Conservation (phyloP, 225 moss, liverwort and hornwort species). For the Neckera pumila region DNA sequence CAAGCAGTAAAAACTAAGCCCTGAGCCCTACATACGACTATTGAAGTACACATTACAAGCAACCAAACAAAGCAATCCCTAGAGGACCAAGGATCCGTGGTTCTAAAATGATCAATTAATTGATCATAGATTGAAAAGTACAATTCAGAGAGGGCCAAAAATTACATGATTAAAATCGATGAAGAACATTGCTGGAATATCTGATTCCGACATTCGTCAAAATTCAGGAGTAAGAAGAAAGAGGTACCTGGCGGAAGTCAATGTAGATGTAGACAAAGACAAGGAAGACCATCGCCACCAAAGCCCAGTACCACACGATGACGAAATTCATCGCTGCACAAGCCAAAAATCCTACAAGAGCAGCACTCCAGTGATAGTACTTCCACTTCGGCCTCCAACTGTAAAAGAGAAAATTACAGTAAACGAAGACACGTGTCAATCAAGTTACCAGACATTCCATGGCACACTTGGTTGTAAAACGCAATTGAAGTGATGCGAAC, state of each 20-base stretch:
- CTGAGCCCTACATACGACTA: background rate
- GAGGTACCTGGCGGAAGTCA: constrained; percentile 75
- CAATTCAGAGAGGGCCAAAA: background rate
- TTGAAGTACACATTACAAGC: background rate
- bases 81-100: background rate
- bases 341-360: constrained; percentile 73
- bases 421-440: background rate
- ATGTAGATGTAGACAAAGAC: constrained; percentile 72
- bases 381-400: constrained; percentile 99
- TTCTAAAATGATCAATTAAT: background rate
- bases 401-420: background rate
- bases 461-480: background rate
- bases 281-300: constrained; percentile 73
- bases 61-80: background rate
- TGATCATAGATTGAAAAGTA: background rate
- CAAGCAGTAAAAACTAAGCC: background rate
- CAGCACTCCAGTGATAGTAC: constrained; percentile 82
- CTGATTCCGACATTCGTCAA: background rate
- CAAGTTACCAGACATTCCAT: background rate
- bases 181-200: background rate
- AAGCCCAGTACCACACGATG: constrained; percentile 91
- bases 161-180: background rate
- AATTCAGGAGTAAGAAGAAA: background rate
- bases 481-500: background rate
- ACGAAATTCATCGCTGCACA: constrained; percentile 88